Base-by-base conservation (phyloP, 805 yeast species). In the Candida morakotiae region DNA sequence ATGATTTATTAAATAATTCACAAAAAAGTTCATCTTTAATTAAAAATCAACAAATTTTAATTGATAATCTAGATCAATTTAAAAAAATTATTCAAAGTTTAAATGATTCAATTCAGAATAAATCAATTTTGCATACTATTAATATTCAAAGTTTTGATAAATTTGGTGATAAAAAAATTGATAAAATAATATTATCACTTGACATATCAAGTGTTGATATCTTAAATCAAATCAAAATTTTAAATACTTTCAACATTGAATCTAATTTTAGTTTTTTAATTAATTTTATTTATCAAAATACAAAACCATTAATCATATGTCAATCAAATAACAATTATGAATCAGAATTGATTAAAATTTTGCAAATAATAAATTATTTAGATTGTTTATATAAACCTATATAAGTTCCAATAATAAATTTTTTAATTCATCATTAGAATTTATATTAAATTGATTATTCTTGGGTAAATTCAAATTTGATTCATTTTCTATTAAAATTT, bases 391-490 rank as follows among this genome's bases (percentile, higher is more conserved):
- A 47, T 38, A 51, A 42, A 38, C 35, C 9, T 74, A 62, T n/a
- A 79, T 58, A 36, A 83, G 70, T 47, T 82, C 89, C 57, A 78
- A 81, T 25, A 84, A 69, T 37, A 83, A 62, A 85, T 87, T 78
- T 46, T 79, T 76, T 44, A 84, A 61, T 52, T 84, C 94, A 38
- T 81, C 83, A 24, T 77, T 73, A 0, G 80, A 68, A 5, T 85
- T 85, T 31, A 71, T 59, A 47, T 75, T 74, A 9, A 58, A 46
- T n/a, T 5, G n/a, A 19, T 11, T 11, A 10, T 18, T 13, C 4
- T 5, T 16, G n/a, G n/a, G n/a, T n/a, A n/a, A n/a, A n/a, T n/a
- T n/a, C n/a, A n/a, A n/a, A 6, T 19, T 13, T 10, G 6, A 4
- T 34, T 55, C 61, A 17, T 47, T 35, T 40, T 40, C 37, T 38